These are phyloP conservation scores for Candida cerambycidarum DNA, from an alignment of 805 yeast species.

Conservation along the genomic window DNA sequence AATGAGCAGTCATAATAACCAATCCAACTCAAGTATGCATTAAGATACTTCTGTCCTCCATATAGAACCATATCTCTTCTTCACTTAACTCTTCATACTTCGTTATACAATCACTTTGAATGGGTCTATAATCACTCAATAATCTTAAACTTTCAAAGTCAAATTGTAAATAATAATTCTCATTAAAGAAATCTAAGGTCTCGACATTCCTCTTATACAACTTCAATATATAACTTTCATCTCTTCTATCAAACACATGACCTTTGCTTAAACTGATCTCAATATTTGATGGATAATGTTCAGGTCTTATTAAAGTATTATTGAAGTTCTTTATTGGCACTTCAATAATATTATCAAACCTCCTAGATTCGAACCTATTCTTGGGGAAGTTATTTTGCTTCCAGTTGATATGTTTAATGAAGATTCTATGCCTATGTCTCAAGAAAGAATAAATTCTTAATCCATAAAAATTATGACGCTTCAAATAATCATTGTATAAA, in stretches of 20 bases:
- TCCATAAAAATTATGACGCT: slow-evolving; percentile 26
- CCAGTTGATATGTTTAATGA: slow-evolving; percentile 20
- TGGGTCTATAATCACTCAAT: slow-evolving; percentile 26
- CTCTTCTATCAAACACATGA: slow-evolving; percentile 19
- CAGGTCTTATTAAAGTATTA: slow-evolving; percentile 23
- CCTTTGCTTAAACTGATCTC: slow-evolving; percentile 7
- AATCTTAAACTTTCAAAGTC: slow-evolving; percentile 24
- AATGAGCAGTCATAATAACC: background rate
- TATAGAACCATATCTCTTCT: slow-evolving; percentile 19
- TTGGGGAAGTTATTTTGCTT: slow-evolving; percentile 10
- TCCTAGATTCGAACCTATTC: slow-evolving; percentile 17
- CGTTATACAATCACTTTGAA: slow-evolving; percentile 11
- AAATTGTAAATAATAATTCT: slow-evolving; percentile 20
- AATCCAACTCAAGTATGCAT: slow-evolving; percentile 3
- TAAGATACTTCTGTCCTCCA: slow-evolving; percentile 15
- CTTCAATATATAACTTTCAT: slow-evolving; percentile 21
- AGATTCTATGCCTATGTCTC: slow-evolving; percentile 20
- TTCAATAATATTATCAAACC: slow-evolving; percentile 21
- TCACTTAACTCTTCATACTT: slow-evolving; percentile 9
- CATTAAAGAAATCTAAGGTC: slow-evolving; percentile 23
- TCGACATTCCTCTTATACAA: slow-evolving; percentile 28
- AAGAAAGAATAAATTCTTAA: slow-evolving; percentile 25
- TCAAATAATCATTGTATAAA: slow-evolving; percentile 18
- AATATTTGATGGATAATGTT: slow-evolving; percentile 19
- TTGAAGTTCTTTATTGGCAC: slow-evolving; percentile 22